Conservation (phyloP, 2,329 filamentous ascomycete species). For the Anisogramma anomala region DNA sequence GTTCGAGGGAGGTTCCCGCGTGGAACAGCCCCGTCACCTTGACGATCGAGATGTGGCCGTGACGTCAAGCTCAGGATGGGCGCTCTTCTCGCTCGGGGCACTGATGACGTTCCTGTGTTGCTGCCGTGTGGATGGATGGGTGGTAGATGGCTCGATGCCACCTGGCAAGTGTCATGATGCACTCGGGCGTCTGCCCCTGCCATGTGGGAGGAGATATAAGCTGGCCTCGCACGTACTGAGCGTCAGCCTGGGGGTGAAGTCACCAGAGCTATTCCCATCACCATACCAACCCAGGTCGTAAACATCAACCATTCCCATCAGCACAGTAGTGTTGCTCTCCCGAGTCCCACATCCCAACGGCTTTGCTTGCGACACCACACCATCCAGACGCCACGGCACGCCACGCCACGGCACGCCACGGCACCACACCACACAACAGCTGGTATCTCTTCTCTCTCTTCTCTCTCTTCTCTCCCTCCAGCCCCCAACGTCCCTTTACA, state of each 20-base stretch:
- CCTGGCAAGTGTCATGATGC: slow-evolving; percentile 1
- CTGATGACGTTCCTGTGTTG: slow-evolving; percentile 14
- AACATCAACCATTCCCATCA: neutral
- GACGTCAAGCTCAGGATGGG: slow-evolving; percentile 10
- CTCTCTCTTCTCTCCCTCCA: neutral
- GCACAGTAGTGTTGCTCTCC: neutral
- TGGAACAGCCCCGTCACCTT: neutral
- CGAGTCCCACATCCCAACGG: too few relatives aligned
- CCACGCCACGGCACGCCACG: slow-evolving; percentile 2
- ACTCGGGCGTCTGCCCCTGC: neutral
- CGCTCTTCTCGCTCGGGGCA: neutral
- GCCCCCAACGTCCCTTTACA: neutral
- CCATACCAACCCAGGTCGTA: neutral
- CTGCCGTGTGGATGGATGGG: too few relatives aligned
- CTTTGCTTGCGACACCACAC: neutral
- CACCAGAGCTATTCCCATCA: too few relatives aligned
- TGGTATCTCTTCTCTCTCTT: neutral
- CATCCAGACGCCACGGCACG: neutral
- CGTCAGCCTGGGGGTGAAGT: neutral
- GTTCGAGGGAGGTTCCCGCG: too few relatives aligned
- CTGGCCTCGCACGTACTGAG: slow-evolving; percentile 8
- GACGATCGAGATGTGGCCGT: slow-evolving; percentile 15
- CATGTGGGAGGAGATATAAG: slow-evolving; percentile 12
- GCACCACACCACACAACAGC: slow-evolving; percentile 7
- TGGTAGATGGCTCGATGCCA: slow-evolving; percentile 4